A percentile compares a stretch with the other conserved stretches of the same genome.
phyloP scores from a whole-genome alignment of 2,329 filamentous ascomycete genomes.

The Aspergillus intermedius region DNA sequence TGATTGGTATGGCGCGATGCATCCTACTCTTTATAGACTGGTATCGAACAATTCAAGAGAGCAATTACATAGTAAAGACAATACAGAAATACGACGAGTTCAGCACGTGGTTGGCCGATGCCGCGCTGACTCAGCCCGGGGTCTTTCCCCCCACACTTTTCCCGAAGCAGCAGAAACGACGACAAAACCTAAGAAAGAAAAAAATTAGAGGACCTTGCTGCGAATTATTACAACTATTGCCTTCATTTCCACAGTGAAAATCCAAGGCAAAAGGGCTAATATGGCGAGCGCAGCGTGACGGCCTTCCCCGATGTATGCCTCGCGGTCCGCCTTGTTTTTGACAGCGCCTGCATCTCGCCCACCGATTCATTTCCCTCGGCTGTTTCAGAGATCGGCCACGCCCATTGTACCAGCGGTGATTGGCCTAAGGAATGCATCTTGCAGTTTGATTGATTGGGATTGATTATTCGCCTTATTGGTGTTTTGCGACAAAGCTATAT shows the following conservation, averaged over 20 bases:
- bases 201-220: not conserved
- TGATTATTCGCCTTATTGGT: conserved; percentile 1
- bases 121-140: not conserved
- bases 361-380: not conserved
- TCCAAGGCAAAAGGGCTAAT: not conserved
- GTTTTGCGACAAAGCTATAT: not conserved
- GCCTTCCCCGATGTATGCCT: not conserved
- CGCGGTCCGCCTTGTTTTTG: not conserved
- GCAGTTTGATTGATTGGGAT: not conserved
- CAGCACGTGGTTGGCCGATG: not conserved
- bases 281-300: not conserved
- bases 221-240: too few relatives aligned
- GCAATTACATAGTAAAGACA: not conserved
- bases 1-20: too few relatives aligned
- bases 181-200: not conserved
- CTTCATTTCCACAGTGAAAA: not conserved
- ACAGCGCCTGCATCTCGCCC: not conserved
- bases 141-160: not conserved
- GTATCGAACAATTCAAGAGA: too few relatives aligned
- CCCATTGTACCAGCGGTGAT: not conserved
- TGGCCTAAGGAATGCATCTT: not conserved
- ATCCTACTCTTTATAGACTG: too few relatives aligned
- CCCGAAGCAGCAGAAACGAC: not conserved
- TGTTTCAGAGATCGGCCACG: conserved; percentile 1
- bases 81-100: not conserved